A percentile compares a stretch with the other conserved stretches of the same genome.
phyloP scores from a whole-genome alignment of 441 rosid species.

The Cnidoscolus chayamansa region DNA sequence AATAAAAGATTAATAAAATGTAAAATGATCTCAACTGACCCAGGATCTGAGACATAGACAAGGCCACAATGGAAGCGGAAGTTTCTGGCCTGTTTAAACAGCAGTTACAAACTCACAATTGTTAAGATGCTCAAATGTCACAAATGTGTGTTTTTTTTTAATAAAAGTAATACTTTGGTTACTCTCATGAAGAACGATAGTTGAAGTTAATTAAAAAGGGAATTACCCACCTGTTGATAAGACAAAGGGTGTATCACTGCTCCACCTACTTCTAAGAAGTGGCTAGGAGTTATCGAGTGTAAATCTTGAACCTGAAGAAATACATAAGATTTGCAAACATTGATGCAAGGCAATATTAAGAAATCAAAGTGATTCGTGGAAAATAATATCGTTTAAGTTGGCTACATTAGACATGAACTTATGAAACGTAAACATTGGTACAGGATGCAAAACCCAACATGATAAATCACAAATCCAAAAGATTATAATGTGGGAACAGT shows the following conservation, averaged over 20 bases:
- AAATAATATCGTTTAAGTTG: not conserved
- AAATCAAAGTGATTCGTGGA: not conserved
- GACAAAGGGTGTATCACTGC: constrained; percentile 93
- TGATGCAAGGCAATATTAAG: not conserved
- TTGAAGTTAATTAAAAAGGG: not conserved
- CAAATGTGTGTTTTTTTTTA: not conserved
- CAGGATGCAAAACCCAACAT: not conserved
- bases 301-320: constrained; percentile 85
- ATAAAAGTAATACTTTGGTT: not conserved
- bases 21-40: constrained; percentile 37
- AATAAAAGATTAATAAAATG: constrained; percentile 3
- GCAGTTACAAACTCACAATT: not conserved
- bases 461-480: not conserved
- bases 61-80: constrained; percentile 84
- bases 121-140: not conserved
- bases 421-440: not conserved
- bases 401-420: not conserved
- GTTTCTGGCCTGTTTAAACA: constrained; percentile 80
- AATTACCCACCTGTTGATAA: constrained; percentile 79
- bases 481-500: not conserved
- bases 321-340: constrained; percentile 12
- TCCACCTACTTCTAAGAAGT: constrained; percentile 95
- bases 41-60: constrained; percentile 90
- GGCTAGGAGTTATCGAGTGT: constrained; percentile 82
- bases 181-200: not conserved